These are phyloP conservation scores for Phytopythium aichiense DNA, from an alignment of 352 stramenopile species.

Conservation along the genomic window DNA sequence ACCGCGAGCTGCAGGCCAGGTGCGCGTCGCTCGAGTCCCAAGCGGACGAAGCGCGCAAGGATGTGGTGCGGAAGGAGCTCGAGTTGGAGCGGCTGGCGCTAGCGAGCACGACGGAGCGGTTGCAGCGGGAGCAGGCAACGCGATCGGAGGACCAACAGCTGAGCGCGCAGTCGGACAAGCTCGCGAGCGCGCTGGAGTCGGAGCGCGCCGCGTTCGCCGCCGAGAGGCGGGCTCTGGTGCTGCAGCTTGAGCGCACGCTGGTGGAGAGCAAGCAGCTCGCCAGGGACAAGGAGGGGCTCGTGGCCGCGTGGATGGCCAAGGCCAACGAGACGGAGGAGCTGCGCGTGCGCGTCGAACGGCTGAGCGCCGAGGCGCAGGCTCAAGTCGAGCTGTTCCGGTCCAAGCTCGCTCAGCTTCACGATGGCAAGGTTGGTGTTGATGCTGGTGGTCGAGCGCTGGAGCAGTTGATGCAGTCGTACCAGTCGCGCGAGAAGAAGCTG, in stretches of 20 bases:
- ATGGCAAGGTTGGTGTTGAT: conserved; percentile 4
- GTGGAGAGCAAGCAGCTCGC: conserved; percentile 15
- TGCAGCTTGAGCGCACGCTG: conserved; percentile 20
- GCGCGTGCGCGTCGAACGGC: conserved; percentile 30
- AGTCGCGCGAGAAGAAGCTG: conserved; percentile 34
- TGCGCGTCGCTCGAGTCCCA: conserved; percentile 15
- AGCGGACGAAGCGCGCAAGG: conserved; percentile 32
- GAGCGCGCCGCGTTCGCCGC: conserved; percentile 10
- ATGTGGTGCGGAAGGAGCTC: conserved; percentile 37
- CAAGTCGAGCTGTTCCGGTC: conserved; percentile 40
- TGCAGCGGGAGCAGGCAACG: conserved; percentile 34
- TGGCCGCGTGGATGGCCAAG: conserved; percentile 26
- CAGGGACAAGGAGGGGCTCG: conserved; percentile 26
- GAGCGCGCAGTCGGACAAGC: conserved; percentile 6
- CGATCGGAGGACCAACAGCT: conserved; percentile 24
- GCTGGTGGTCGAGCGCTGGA: conserved; percentile 11
- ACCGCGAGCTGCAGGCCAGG: conserved; percentile 14
- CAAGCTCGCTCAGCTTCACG: conserved; percentile 29
- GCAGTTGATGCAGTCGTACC: conserved; percentile 39
- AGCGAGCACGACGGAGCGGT: conserved; percentile 19
- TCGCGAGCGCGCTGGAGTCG: conserved; percentile 13
- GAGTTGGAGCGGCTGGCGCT: conserved; percentile 44
- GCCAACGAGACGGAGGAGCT: conserved; percentile 44
- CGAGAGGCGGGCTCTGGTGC: conserved; percentile 18
- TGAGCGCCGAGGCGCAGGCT: conserved; percentile 36